These are phyloP conservation scores for Cryptococcus sp. DNA, from an alignment of 1,284 basidiomycete genomes.

Conservation along the genomic window DNA sequence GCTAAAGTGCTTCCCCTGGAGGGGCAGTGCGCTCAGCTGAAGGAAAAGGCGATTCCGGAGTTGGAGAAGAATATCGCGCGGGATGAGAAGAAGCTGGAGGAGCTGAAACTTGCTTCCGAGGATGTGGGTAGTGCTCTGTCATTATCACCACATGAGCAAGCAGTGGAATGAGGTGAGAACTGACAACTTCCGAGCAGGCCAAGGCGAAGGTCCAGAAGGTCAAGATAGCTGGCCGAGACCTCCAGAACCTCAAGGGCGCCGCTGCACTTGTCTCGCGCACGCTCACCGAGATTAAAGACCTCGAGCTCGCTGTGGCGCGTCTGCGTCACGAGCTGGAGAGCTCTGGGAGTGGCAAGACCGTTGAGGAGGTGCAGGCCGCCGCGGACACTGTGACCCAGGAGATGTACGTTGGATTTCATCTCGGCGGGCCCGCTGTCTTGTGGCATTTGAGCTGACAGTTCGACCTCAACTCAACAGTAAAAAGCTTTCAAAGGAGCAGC, in stretches of 20 bases:
- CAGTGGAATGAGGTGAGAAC: not conserved
- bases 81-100: constrained; percentile 55
- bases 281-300: constrained; percentile 62
- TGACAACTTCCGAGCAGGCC: constrained; percentile 18
- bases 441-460: constrained; percentile 1
- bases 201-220: constrained; percentile 38
- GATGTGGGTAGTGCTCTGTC: constrained; percentile 32
- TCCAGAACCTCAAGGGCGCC: constrained; percentile 63
- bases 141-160: too few species aligned
- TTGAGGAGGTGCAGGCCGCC: constrained; percentile 76
- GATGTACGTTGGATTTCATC: constrained; percentile 57
- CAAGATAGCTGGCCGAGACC: constrained; percentile 55
- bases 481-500: constrained; percentile 64
- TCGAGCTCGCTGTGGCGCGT: constrained; percentile 62
- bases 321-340: constrained; percentile 67
- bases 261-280: constrained; percentile 63
- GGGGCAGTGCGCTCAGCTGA: constrained; percentile 53
- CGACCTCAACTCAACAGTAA: constrained; percentile 56
- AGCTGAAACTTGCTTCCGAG: constrained; percentile 52
- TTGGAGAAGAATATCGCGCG: constrained; percentile 62
- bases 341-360: constrained; percentile 73
- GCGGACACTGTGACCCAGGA: constrained; percentile 61
- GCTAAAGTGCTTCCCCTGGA: not conserved
- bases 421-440: not conserved
- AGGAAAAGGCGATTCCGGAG: constrained; percentile 61